phyloP scores from a whole-genome alignment of 2,329 filamentous ascomycete species.

The Setomelanomma holmii region DNA sequence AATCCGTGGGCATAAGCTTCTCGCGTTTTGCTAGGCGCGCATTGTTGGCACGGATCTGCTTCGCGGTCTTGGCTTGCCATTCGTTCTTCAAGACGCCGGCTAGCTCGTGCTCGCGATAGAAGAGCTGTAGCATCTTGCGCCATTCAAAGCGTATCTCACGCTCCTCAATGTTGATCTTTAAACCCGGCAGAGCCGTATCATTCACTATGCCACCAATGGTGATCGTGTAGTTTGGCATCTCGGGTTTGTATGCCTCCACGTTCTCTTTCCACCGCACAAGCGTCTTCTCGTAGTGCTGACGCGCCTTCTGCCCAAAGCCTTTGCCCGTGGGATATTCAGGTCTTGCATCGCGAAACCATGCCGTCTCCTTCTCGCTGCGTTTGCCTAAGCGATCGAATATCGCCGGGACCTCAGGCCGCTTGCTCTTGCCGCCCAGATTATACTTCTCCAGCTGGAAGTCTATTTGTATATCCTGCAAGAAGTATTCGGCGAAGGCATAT shows the following conservation, averaged over 20 bases:
- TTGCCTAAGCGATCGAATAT: constrained; percentile 26
- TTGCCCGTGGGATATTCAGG: constrained; percentile 2
- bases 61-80: constrained; percentile 14
- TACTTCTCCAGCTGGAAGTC: constrained; percentile 42
- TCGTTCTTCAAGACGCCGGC: constrained; percentile 12
- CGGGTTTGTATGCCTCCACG: constrained; percentile 25
- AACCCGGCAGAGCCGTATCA: constrained; percentile 36
- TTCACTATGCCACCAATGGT: constrained; percentile 39
- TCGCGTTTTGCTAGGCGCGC: constrained; percentile 18
- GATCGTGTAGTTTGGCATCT: constrained; percentile 44
- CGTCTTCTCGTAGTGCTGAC: constrained; percentile 12
- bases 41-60: constrained; percentile 17
- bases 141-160: constrained; percentile 37
- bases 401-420: constrained; percentile 33
- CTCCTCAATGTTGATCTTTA: constrained; percentile 24
- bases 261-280: constrained; percentile 41
- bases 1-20: constrained; percentile 17
- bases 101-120: constrained; percentile 41
- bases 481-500: constrained; percentile 34
- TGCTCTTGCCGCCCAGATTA: constrained; percentile 41
- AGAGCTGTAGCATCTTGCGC: constrained; percentile 34
- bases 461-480: constrained; percentile 29
- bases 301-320: constrained; percentile 5
- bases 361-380: constrained; percentile 15
- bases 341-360: constrained; percentile 26